Conservation (phyloP, 2,329 filamentous ascomycete species). For the Xylariaceae sp. region DNA sequence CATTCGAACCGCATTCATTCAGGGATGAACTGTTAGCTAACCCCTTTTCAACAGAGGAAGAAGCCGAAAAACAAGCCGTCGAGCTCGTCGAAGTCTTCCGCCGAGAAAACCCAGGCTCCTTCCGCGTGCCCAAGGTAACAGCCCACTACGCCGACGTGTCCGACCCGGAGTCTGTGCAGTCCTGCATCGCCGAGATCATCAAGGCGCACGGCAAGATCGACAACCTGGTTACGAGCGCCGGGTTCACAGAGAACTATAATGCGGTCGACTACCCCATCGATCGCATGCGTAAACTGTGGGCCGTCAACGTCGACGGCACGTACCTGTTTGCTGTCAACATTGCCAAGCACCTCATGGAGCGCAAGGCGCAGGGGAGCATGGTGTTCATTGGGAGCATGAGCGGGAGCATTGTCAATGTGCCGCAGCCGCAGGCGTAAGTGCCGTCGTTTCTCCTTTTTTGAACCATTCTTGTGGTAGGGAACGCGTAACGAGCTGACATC, state of each 20-base stretch:
- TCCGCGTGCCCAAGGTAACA: slow-evolving; percentile 72
- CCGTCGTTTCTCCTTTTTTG: background rate
- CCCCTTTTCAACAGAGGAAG: slow-evolving; percentile 56
- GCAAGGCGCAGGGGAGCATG: slow-evolving; percentile 74
- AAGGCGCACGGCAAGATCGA: slow-evolving; percentile 75
- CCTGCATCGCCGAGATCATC: slow-evolving; percentile 65
- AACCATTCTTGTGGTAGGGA: background rate
- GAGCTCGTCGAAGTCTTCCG: slow-evolving; percentile 70
- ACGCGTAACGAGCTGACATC: slow-evolving; percentile 14
- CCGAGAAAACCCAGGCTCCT: slow-evolving; percentile 70
- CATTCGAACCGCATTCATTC: background rate
- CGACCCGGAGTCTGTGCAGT: slow-evolving; percentile 69
- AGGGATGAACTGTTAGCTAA: slow-evolving; percentile 15
- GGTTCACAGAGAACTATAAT: slow-evolving; percentile 93
- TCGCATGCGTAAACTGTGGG: slow-evolving; percentile 88
- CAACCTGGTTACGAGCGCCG: slow-evolving; percentile 89
- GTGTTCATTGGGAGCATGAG: slow-evolving; percentile 97
- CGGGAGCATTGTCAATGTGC: slow-evolving; percentile 87
- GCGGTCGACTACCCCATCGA: slow-evolving; percentile 87
- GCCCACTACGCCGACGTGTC: slow-evolving; percentile 88
- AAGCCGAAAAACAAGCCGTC: slow-evolving; percentile 71
- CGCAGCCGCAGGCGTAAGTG: slow-evolving; percentile 74
- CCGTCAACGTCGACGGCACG: slow-evolving; percentile 87
- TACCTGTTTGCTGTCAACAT: slow-evolving; percentile 82
- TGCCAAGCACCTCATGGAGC: slow-evolving; percentile 82